These are phyloP conservation scores for Yamadazyma buinensis DNA, from an alignment of 1,139 yeast species.

Conservation along the genomic window DNA sequence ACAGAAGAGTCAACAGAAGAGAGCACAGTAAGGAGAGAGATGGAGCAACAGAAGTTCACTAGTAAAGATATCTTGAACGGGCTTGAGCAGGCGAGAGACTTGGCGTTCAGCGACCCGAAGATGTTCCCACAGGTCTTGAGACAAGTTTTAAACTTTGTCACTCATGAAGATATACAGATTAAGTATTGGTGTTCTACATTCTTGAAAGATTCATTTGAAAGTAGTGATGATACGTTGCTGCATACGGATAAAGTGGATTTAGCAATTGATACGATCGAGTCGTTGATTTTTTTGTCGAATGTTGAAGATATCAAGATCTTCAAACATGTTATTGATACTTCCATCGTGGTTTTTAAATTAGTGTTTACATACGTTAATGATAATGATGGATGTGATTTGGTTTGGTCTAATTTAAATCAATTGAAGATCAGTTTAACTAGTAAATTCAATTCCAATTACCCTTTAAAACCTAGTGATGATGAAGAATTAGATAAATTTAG, in stretches of 20 bases:
- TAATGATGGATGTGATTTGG: slow-evolving; percentile 39
- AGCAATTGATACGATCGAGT: slow-evolving; percentile 39
- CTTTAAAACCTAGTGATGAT: slow-evolving; percentile 43
- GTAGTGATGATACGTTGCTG: slow-evolving; percentile 23
- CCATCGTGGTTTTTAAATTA: slow-evolving; percentile 34
- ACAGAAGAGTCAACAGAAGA: not conserved
- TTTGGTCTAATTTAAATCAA: slow-evolving; percentile 41
- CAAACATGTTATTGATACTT: slow-evolving; percentile 30
- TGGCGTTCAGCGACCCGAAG: slow-evolving; percentile 44
- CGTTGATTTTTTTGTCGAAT: slow-evolving; percentile 26
- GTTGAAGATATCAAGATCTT: slow-evolving; percentile 28
- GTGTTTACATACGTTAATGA: slow-evolving; percentile 42
- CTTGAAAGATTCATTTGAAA: slow-evolving; percentile 40
- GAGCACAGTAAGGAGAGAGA: not conserved
- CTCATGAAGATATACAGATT: slow-evolving; percentile 28
- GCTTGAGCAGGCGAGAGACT: slow-evolving; percentile 47
- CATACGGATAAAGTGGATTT: slow-evolving; percentile 37
- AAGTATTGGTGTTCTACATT: slow-evolving; percentile 49
- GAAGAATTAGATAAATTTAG: slow-evolving; percentile 47
- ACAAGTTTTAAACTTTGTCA: slow-evolving; percentile 45
- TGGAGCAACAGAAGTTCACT: slow-evolving; percentile 3
- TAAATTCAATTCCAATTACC: slow-evolving; percentile 37
- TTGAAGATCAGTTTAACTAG: slow-evolving; percentile 37
- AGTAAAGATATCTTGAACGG: slow-evolving; percentile 30
- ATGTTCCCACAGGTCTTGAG: slow-evolving; percentile 52